Base-by-base conservation (phyloP, 2,329 filamentous ascomycete species). In the Colletotrichum cordylinicola region DNA sequence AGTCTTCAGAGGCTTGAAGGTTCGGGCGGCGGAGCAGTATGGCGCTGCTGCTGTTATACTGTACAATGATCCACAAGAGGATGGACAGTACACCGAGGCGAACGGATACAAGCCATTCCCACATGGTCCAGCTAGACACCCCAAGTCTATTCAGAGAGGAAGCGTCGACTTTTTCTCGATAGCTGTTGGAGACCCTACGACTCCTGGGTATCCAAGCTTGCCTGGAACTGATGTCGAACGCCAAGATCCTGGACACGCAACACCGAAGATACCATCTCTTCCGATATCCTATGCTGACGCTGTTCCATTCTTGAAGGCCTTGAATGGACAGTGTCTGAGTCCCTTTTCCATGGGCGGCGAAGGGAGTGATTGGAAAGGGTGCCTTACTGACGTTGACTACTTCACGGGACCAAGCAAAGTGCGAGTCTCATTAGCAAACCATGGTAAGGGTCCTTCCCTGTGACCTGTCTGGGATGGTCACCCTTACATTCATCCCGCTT, bases 121-220 rank as follows among this genome's bases (percentile, higher is more conserved):
- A 0, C 86, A 93, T 68, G 94, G 94, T 1, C 93, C 93, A 7
- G 94, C 93, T 2, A 87, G 94, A 79, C 90, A 95, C 77, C 93
- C 93, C 16, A 93, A 91, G 81, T 92, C 91, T 79, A 93, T 95
- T 21, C 93, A 95, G 82, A 85, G 94, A 80, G 94, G 94, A 67
- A 94, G 93, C 80, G 89, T 91, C n/a, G 90, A 94, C 81, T 94
- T 92, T 80, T 82, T 94, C 67, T 91, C 90, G 24, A 75, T 80
- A 18, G 75, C 76, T 16, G 85, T 80, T 82, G 88, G 90, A 79
- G 82, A 95, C 80, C 93, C 93, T 68, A 95, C 93, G 0, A 95
- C 94, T 0, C 92, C 93, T 31, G 93, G 94, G 15, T 95, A 94
- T 81, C 91, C 94, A 13, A 94, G 93, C 0, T 92, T 93, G 79